Percentiles rank a stretch among this genome's conserved stretches.
phyloP scores from a whole-genome alignment of 345 rosid genomes.

The Citrus trifoliata region DNA sequence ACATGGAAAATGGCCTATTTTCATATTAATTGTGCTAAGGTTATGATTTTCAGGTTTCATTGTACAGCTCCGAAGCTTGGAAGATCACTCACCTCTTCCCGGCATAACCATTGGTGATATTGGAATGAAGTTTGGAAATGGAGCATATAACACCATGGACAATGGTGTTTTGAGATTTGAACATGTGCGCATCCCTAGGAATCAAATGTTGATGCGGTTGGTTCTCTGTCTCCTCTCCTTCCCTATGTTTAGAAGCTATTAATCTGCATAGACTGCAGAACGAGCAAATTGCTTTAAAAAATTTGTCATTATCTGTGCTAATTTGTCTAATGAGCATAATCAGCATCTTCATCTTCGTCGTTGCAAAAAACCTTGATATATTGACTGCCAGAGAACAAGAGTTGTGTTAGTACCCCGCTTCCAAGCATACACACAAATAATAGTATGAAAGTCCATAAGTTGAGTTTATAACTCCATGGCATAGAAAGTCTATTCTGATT shows the following conservation, averaged over 20 bases:
- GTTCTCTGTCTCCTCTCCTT: constrained; percentile 19
- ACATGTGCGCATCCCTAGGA: constrained; percentile 86
- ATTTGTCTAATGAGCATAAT: neutral
- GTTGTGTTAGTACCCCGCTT: neutral
- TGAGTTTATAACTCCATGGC: neutral
- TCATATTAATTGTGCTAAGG: constrained; percentile 14
- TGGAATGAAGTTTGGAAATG: constrained; percentile 90
- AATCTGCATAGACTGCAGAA: too few relatives aligned
- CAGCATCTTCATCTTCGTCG: neutral
- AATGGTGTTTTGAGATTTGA: constrained; percentile 91
- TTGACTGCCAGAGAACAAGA: neutral
- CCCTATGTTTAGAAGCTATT: neutral
- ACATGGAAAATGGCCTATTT: neutral
- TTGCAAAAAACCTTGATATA: neutral
- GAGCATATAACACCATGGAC: constrained; percentile 94
- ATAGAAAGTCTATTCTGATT: neutral
- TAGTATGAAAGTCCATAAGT: neutral
- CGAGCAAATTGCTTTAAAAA: neutral
- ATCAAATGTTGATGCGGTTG: constrained; percentile 95
- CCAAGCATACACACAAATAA: neutral
- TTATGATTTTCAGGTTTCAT: constrained; percentile 70
- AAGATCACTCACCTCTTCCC: constrained; percentile 95
- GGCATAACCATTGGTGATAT: constrained; percentile 92
- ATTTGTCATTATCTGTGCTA: neutral
- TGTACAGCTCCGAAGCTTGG: constrained; percentile 91